These are phyloP conservation scores for Penicillium salamii DNA, from an alignment of 495 filamentous ascomycete species.

Conservation along the genomic window DNA sequence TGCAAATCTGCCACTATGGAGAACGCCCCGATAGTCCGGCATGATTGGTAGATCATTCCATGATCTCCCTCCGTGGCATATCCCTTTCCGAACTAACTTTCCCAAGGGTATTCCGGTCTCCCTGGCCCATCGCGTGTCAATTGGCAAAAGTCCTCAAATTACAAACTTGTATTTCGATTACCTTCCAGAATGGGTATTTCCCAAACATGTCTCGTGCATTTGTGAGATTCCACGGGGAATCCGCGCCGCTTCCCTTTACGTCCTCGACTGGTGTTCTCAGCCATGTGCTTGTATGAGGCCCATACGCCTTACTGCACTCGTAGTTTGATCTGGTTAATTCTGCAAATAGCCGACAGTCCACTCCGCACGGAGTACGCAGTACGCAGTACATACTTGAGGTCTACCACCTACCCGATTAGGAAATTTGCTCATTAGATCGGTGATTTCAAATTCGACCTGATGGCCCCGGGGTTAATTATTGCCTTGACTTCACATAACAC, in stretches of 20 bases:
- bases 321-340: too few species aligned
- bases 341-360: neutral
- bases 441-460: too few species aligned
- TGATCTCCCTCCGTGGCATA: constrained; percentile 9
- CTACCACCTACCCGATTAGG: too few species aligned
- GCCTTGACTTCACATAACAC: too few species aligned
- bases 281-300: neutral
- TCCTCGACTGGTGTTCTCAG: neutral
- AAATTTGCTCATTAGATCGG: too few species aligned
- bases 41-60: constrained; percentile 27
- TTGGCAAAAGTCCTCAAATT: neutral
- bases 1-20: neutral
- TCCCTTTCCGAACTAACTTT: neutral
- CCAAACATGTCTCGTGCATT: constrained; percentile 5
- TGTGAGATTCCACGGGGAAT: constrained; percentile 3
- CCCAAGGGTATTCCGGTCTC: neutral
- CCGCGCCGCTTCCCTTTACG: neutral
- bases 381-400: too few species aligned
- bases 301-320: neutral
- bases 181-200: neutral
- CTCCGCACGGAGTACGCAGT: too few species aligned
- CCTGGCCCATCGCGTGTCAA: neutral
- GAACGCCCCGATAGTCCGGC: neutral
- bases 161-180: neutral
- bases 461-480: too few species aligned